Base-by-base conservation (phyloP, 2,329 filamentous ascomycete genomes). In the Teratosphaeria viscida region DNA sequence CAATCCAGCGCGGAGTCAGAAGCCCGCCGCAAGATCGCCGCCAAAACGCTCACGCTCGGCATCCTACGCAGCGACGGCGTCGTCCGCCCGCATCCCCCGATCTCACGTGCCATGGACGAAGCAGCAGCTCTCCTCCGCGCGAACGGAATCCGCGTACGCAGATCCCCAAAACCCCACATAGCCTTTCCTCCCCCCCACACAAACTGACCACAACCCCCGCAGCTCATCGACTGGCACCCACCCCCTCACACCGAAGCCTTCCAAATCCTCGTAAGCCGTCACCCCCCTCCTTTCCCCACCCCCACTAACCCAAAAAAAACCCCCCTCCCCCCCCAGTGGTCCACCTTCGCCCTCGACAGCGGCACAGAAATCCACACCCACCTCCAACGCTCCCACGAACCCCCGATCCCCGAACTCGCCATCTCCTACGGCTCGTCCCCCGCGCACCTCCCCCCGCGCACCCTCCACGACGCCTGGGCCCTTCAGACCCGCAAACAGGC, bases 31-130 rank as follows among this genome's bases (percentile, higher is more conserved):
- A 39, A 4, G 8, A 16, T 16, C 10, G 35, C 5, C 3, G 14
- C 10, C 35, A 64, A 63, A 2, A 65, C 58, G 47, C 62, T 67
- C 12, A 60, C 63, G 3, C 65, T 67, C 56, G 66, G 59, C 8
- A 11, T 66, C 11, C 54, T 67, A 55, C 35, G 29, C 16, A 57
- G 52, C 34, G 62, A 65, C 29, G 56, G 29, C 26, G 8, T n/a
- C 29, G 56, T 57, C 29, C 23, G n/a, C 12, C 56, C 56, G 16
- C 56, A 57, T 53, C 56, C 56, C n/a, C n/a, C 37, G 14, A 19
- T 57, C 12, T 8, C 10, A 14, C n/a, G 32, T 27, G 56, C 29
- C 26, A 12, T 57, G 29, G 14, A 27, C 8, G n/a, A 23, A 12
- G 19, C 29, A 32, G 29, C 7, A 32, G 29, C 29, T 2, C 5